These are phyloP conservation scores for Xylaria arbuscula DNA, from an alignment of 2,329 filamentous ascomycete genomes.

Conservation along the genomic window DNA sequence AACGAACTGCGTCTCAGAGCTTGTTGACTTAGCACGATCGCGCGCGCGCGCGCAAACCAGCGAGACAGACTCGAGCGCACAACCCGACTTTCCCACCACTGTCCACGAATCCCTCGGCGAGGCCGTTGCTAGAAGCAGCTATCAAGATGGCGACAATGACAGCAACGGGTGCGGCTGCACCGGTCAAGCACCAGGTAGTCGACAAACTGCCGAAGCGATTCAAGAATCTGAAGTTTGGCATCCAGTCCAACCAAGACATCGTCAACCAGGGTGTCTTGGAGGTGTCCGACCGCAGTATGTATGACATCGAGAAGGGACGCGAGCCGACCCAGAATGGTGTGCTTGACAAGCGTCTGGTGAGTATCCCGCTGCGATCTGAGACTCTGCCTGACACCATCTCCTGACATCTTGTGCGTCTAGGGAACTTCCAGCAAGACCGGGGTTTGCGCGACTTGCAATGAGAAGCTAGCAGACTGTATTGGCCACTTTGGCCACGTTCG, in stretches of 20 bases:
- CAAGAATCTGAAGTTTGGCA: conserved; percentile 92
- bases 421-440: conserved; percentile 82
- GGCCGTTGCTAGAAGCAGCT: neutral
- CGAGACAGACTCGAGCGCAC: neutral
- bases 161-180: conserved; percentile 47
- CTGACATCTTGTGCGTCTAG: conserved; percentile 35
- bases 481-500: conserved; percentile 96
- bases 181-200: conserved; percentile 86
- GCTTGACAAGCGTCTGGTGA: conserved; percentile 79
- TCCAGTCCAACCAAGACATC: conserved; percentile 94
- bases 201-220: conserved; percentile 92
- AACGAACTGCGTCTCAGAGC: conserved; percentile 13
- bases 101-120: neutral
- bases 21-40: conserved; percentile 1
- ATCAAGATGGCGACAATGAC: conserved; percentile 47
- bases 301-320: conserved; percentile 85
- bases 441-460: conserved; percentile 83
- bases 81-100: neutral
- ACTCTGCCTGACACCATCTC: neutral
- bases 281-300: conserved; percentile 92
- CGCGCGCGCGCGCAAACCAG: conserved; percentile 9
- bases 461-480: conserved; percentile 84
- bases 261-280: conserved; percentile 95
- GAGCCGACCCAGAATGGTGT: conserved; percentile 84
- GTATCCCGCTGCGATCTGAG: conserved; percentile 28